Conservation (phyloP, 1,139 yeast species). For the Saccharomyces pastorianus region DNA sequence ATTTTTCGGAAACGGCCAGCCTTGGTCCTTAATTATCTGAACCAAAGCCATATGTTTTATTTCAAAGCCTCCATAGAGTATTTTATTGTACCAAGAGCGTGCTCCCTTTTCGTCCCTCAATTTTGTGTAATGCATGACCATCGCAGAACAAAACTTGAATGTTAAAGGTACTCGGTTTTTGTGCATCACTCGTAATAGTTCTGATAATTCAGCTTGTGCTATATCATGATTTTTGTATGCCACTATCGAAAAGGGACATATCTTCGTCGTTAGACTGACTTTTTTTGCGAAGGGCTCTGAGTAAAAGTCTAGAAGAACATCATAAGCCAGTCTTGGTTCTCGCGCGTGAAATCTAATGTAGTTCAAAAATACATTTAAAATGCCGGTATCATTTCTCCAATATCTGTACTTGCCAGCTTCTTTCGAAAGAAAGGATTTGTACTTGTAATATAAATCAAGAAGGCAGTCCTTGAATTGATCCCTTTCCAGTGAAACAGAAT, state of each 20-base stretch:
- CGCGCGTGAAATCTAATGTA: slow-evolving; percentile 14
- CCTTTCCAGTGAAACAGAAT: slow-evolving; percentile 8
- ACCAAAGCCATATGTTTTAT: slow-evolving; percentile 18
- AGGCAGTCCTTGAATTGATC: slow-evolving; percentile 14
- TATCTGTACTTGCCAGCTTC: slow-evolving; percentile 2
- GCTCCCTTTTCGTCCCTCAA: slow-evolving; percentile 18
- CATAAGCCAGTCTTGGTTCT: slow-evolving; percentile 21
- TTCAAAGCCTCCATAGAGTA: slow-evolving; percentile 17
- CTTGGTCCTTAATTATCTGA: slow-evolving; percentile 12
- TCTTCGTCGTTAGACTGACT: slow-evolving; percentile 9
- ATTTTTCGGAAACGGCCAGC: slow-evolving; percentile 22
- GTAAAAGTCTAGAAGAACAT: slow-evolving; percentile 20
- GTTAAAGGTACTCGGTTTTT: slow-evolving; percentile 15
- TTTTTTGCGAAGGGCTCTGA: slow-evolving; percentile 8
- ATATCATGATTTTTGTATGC: slow-evolving; percentile 18
- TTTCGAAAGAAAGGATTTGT: slow-evolving; percentile 9
- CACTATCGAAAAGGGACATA: slow-evolving; percentile 25
- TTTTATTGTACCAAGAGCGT: slow-evolving; percentile 25
- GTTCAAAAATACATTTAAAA: slow-evolving; percentile 17
- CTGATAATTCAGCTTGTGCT: slow-evolving; percentile 14
- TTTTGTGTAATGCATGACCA: slow-evolving; percentile 18
- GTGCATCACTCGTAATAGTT: slow-evolving; percentile 20
- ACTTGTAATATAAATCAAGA: slow-evolving; percentile 17
- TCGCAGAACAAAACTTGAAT: slow-evolving; percentile 22
- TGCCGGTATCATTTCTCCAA: slow-evolving; percentile 18